Evolutionary conservation across 2,329 filamentous ascomycete genomes (phyloP).

Genomic region (Fusarium sp.): DNA sequence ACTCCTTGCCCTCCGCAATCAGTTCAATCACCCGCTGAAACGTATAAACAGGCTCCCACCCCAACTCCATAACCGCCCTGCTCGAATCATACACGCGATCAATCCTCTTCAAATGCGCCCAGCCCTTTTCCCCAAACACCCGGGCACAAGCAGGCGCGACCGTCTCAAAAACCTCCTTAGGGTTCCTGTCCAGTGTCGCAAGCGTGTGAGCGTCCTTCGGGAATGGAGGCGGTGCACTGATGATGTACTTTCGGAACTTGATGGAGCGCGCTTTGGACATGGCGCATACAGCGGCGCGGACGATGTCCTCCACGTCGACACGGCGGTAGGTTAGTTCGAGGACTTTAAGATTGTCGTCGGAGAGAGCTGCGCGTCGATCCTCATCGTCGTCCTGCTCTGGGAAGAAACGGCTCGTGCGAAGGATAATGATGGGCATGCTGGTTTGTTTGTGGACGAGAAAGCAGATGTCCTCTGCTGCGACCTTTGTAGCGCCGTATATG

Average conservation of each 20-base stretch:
- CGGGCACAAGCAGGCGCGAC: conserved; percentile 44
- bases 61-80: conserved; percentile 55
- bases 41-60: conserved; percentile 57
- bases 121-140: conserved; percentile 50
- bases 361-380: conserved; percentile 50
- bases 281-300: conserved; percentile 54
- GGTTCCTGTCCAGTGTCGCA: conserved; percentile 49
- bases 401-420: conserved; percentile 62
- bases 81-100: conserved; percentile 60
- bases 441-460: conserved; percentile 54
- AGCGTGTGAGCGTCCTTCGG: conserved; percentile 47
- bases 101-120: conserved; percentile 53
- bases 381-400: conserved; percentile 60
- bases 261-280: conserved; percentile 50
- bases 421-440: conserved; percentile 54
- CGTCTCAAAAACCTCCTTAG: conserved; percentile 46
- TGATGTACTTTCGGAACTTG: conserved; percentile 55
- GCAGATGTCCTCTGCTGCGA: conserved; percentile 61
- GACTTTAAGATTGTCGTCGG: conserved; percentile 59
- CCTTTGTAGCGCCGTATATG: conserved; percentile 62
- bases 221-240: conserved; percentile 58
- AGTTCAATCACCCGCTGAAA: conserved; percentile 52
- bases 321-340: conserved; percentile 60
- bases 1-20: conserved; percentile 50
- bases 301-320: conserved; percentile 58